Base-by-base conservation (phyloP, 768 basidiomycete species). In the Cystofilobasidium capitatum region DNA sequence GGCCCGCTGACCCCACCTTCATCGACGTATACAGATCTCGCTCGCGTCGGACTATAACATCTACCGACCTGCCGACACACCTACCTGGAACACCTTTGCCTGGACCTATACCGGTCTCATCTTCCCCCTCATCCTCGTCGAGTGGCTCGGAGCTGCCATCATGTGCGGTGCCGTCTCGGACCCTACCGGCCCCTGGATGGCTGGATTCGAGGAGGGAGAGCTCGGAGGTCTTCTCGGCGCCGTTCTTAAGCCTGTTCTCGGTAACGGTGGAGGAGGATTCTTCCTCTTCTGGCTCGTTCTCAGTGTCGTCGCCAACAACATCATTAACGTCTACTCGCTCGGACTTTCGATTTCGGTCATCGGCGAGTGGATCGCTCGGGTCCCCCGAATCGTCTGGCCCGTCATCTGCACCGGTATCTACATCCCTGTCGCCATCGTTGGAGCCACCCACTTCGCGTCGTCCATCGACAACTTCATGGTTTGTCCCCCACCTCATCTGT, bases 171-270 rank as follows among this genome's bases (percentile, higher is more conserved):
- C 77, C 67, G 70, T 63, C 35, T 68, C 66, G 70, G 75, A 78
- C 71, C 69, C 76, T 24, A 71, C 75, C 3, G 80, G 77, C 70
- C 62, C 7, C 3, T 63, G 61, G 61, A 8, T 39, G 22, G 78
- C 72, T 4, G 77, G 75, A 0, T 81, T 79, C 72, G 72, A 58
- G 0, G 69, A 71, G 13, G 75, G 78, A 42, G 78, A 79, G 70
- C 78, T 82, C 45, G 82, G 82, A 40, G 82, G 81, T 13, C 77
- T 83, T 3, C 73, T 83, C 68, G 77, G 77, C 17, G 80, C 79
- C 24, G 76, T 77, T 1, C 75, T 81, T 29, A 62, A 77, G 14
- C 75, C 79, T 0, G 75, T 62, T 8, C 65, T 80, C 72, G 76
- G 78, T 39, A 17, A 57, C 37, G 79, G 79, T 10, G 79, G 78